Conservation (phyloP, 441 rosid species). For the Corymbia citriodora region DNA sequence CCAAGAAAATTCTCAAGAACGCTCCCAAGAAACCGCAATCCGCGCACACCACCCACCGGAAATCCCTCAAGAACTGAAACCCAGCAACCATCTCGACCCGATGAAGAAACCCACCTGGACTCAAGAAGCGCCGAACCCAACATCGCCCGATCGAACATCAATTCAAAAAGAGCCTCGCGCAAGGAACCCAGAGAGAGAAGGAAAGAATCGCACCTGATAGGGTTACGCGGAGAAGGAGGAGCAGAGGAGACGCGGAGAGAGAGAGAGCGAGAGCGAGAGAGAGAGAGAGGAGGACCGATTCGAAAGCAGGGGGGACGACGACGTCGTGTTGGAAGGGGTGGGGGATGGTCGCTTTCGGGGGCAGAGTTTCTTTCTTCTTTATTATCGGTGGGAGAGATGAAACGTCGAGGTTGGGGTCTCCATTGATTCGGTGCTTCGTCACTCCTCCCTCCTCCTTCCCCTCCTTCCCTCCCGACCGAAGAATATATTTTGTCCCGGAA, state of each 20-base stretch:
- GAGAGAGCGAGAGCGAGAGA: too few species aligned
- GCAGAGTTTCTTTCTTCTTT: constrained; percentile 10
- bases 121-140: not conserved
- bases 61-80: not conserved
- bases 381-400: constrained; percentile 12
- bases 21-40: not conserved
- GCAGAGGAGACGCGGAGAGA: not conserved
- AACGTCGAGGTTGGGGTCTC: not conserved
- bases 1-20: not conserved
- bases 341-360: not conserved
- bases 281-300: not conserved
- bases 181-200: not conserved
- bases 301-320: not conserved
- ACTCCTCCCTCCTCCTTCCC: not conserved
- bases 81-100: not conserved
- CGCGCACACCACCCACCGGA: not conserved
- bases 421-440: not conserved
- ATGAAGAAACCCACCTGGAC: not conserved
- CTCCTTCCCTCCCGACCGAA: not conserved
- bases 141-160: not conserved
- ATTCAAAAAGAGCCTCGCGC: not conserved
- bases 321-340: not conserved
- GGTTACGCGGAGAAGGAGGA: not conserved
- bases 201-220: not conserved
- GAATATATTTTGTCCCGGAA: not conserved